phyloP scores from a whole-genome alignment of 2,329 filamentous ascomycete species.

The Aaosphaeria pasadenensis region DNA sequence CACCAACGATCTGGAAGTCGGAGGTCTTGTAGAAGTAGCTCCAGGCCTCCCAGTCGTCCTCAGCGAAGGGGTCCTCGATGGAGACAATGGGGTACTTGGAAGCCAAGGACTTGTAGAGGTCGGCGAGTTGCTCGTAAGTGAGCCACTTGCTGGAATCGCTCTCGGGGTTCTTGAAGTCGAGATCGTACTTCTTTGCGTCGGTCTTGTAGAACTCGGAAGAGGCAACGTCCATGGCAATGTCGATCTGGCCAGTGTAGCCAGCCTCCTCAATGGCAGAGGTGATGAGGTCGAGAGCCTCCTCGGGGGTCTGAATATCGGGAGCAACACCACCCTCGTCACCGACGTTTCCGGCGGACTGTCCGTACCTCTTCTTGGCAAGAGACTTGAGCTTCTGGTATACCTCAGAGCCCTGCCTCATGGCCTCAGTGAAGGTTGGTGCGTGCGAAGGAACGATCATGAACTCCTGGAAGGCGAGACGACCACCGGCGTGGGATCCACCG shows the following conservation, averaged over 20 bases:
- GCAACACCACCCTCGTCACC: slow-evolving; percentile 99
- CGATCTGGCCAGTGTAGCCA: slow-evolving; percentile 92
- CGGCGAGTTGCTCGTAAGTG: slow-evolving; percentile 95
- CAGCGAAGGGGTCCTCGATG: slow-evolving; percentile 98
- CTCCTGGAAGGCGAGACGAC: slow-evolving; percentile 67
- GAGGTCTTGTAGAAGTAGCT: slow-evolving; percentile 99
- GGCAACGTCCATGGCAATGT: slow-evolving; percentile 99
- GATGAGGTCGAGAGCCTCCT: slow-evolving; percentile 97
- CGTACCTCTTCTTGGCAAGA: slow-evolving; percentile 99
- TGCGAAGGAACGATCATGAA: slow-evolving; percentile 57
- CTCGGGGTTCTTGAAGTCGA: slow-evolving; percentile 99
- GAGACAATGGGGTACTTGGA: slow-evolving; percentile 98
- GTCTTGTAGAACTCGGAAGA: slow-evolving; percentile 99
- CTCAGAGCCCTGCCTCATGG: slow-evolving; percentile 92
- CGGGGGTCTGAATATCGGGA: slow-evolving; percentile 94
- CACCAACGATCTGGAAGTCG: slow-evolving; percentile 93
- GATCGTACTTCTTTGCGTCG: slow-evolving; percentile 97
- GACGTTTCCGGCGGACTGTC: slow-evolving; percentile 97
- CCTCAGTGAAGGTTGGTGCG: slow-evolving; percentile 90
- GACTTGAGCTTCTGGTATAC: slow-evolving; percentile 98
- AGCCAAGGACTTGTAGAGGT: slow-evolving; percentile 80
- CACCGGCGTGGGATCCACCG: slow-evolving; percentile 90
- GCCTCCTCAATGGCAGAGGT: slow-evolving; percentile 89
- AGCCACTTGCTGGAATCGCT: slow-evolving; percentile 96
- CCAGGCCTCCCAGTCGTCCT: slow-evolving; percentile 99